Percentiles rank a stretch among this genome's conserved stretches.
phyloP scores from a whole-genome alignment of 208 protist genomes.

The Trichomonas gallinae region DNA sequence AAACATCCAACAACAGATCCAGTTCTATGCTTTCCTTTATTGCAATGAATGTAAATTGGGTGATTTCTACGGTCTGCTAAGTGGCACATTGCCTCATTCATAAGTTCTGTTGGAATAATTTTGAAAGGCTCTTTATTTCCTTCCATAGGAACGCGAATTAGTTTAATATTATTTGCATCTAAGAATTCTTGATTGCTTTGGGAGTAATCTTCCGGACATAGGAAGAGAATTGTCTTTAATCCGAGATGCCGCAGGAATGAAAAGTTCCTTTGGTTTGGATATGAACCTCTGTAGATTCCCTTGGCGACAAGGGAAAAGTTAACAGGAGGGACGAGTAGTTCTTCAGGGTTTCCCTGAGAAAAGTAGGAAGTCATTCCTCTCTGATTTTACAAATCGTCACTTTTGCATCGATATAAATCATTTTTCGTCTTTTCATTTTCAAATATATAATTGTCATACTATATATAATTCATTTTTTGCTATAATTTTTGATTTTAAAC shows the following conservation, averaged over 20 bases:
- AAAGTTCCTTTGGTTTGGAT: constrained; percentile 38
- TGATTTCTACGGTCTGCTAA: constrained; percentile 30
- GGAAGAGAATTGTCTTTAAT: constrained; percentile 32
- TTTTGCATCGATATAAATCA: not conserved
- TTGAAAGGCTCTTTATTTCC: constrained; percentile 43
- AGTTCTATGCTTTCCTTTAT: constrained; percentile 47
- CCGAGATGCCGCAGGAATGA: constrained; percentile 31
- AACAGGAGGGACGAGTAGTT: constrained; percentile 31
- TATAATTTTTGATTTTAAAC: too few relatives aligned
- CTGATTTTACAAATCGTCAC: not conserved
- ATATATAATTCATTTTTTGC: not conserved
- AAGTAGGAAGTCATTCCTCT: not conserved
- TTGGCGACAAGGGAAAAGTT: constrained; percentile 42
- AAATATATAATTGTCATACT: not conserved
- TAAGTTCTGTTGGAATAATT: constrained; percentile 31
- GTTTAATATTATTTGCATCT: constrained; percentile 18
- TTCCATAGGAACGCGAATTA: constrained; percentile 30
- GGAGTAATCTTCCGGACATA: constrained; percentile 43
- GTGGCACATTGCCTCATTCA: constrained; percentile 15
- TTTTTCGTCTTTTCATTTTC: too few relatives aligned
- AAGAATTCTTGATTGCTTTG: constrained; percentile 30
- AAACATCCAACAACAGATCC: constrained; percentile 41
- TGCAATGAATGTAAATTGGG: constrained; percentile 45
- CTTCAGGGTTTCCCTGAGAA: not conserved
- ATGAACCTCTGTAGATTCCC: constrained; percentile 35